These are phyloP conservation scores for Cicer bijugum DNA, from an alignment of 306 rosid genomes.

Conservation along the genomic window DNA sequence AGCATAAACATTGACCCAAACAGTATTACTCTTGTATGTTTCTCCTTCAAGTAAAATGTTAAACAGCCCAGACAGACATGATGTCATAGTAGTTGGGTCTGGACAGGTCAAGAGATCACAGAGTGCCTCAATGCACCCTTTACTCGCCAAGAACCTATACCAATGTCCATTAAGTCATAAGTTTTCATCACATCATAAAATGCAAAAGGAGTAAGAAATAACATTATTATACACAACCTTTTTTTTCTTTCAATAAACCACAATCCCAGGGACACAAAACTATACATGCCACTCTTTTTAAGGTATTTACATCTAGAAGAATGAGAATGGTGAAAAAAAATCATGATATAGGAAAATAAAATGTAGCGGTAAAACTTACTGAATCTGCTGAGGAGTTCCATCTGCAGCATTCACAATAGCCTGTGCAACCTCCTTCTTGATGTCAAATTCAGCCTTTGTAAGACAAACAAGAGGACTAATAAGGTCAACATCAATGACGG, in stretches of 20 bases:
- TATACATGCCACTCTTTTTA: neutral
- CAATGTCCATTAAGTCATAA: conserved; percentile 20
- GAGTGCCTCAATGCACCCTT: conserved; percentile 55
- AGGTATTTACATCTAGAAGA: neutral
- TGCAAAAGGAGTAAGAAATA: neutral
- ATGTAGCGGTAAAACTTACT: neutral
- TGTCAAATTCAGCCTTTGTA: conserved; percentile 86
- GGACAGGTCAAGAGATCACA: conserved; percentile 65
- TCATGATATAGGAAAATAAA: neutral
- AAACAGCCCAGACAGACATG: conserved; percentile 86
- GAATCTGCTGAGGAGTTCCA: conserved; percentile 46
- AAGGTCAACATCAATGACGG: conserved; percentile 68
- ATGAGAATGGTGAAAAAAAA: neutral
- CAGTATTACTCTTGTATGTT: conserved; percentile 68
- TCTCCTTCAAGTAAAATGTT: conserved; percentile 92
- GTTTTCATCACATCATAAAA: neutral
- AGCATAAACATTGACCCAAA: conserved; percentile 71
- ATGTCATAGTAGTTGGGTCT: conserved; percentile 81
- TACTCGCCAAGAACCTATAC: conserved; percentile 50
- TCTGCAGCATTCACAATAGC: conserved; percentile 80
- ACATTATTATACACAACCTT: no score
- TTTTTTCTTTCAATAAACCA: neutral
- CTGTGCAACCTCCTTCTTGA: conserved; percentile 94
- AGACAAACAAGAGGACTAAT: conserved; percentile 68
- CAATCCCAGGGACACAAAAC: neutral